Evolutionary conservation across 306 rosid genomes (phyloP).

Genomic region (Notholithocarpus densiflorus): DNA sequence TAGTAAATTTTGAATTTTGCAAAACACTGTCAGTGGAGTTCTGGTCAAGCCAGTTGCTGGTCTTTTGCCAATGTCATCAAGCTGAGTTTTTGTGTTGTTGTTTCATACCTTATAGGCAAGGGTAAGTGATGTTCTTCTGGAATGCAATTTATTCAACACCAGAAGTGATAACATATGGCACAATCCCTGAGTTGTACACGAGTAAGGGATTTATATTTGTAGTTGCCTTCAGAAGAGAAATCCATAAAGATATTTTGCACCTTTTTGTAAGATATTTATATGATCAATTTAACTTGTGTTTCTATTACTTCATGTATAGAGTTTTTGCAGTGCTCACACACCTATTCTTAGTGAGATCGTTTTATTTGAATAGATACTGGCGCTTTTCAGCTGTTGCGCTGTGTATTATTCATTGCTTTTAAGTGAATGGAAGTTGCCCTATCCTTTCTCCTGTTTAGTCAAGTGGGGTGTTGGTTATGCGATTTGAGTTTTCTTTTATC

Average conservation of each 20-base stretch:
- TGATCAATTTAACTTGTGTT: background rate
- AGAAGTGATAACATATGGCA: background rate
- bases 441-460: no score
- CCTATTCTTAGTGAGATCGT: background rate
- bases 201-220: background rate
- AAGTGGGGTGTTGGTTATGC: no score
- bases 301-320: background rate
- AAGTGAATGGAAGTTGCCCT: no score
- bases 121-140: background rate
- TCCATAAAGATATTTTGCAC: conserved; percentile 5
- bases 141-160: background rate
- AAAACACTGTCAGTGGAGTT: conserved; percentile 5
- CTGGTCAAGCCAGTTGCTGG: conserved; percentile 1
- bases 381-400: no score
- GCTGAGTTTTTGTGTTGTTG: background rate
- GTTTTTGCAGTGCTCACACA: background rate
- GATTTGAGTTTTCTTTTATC: no score
- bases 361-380: no score
- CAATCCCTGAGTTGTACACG: background rate
- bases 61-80: conserved; percentile 1
- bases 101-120: background rate
- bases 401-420: no score
- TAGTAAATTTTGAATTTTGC: conserved; percentile 1
- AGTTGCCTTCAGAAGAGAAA: background rate
- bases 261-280: background rate